Conservation (phyloP, 164 flowering plant genomes). For the Vitis vinifera region DNA sequence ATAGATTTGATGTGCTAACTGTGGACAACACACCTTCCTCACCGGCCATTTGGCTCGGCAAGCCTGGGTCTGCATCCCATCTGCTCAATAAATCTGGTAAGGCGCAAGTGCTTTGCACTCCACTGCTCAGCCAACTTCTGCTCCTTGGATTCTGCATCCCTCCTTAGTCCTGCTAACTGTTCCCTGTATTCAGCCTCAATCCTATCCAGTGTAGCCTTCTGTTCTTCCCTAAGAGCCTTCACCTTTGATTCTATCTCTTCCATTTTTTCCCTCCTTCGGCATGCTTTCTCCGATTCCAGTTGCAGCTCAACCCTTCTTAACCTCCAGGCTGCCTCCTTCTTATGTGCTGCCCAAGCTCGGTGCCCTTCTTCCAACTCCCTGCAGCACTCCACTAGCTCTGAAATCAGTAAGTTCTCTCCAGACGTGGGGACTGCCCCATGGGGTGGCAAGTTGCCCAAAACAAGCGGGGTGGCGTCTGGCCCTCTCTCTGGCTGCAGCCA, state of each 20-base stretch:
- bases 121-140: slow-evolving; percentile 81
- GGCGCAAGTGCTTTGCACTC: slow-evolving; percentile 65
- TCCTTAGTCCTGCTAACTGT: slow-evolving; percentile 63
- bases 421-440: slow-evolving; percentile 27
- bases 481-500: slow-evolving; percentile 61
- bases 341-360: slow-evolving; percentile 73
- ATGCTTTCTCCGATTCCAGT: slow-evolving; percentile 83
- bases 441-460: slow-evolving; percentile 28
- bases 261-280: slow-evolving; percentile 70
- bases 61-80: slow-evolving; percentile 51
- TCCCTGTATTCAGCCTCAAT: slow-evolving; percentile 84
- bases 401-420: slow-evolving; percentile 32
- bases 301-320: slow-evolving; percentile 81
- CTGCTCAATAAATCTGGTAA: slow-evolving; percentile 68
- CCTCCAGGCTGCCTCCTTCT: slow-evolving; percentile 95
- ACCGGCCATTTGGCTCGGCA: slow-evolving; percentile 45
- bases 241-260: slow-evolving; percentile 81
- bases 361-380: slow-evolving; percentile 86
- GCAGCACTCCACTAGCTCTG: slow-evolving; percentile 77
- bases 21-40: slow-evolving; percentile 10
- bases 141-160: slow-evolving; percentile 88
- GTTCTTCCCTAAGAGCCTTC: slow-evolving; percentile 73
- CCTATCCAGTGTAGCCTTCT: slow-evolving; percentile 52
- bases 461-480: slow-evolving; percentile 28
- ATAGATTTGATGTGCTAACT: neutral